These are phyloP conservation scores for Lactarius pseudohatsudake DNA, from an alignment of 768 basidiomycete species.

Conservation along the genomic window DNA sequence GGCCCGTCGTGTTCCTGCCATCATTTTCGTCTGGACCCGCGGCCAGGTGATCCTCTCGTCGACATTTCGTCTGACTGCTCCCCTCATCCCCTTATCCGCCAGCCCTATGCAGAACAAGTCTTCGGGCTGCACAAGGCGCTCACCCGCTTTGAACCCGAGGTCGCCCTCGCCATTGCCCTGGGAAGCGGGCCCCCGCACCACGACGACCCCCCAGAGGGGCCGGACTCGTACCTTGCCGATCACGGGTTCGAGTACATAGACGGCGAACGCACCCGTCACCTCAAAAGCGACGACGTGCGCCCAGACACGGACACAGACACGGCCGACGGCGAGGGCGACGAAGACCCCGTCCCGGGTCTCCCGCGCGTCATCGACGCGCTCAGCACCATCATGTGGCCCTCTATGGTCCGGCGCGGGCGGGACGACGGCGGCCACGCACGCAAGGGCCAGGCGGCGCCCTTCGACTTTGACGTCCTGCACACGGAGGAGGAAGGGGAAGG, in stretches of 20 bases:
- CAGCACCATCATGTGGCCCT: slow-evolving; percentile 88
- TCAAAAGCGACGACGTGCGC: not conserved
- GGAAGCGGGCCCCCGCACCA: slow-evolving; percentile 32
- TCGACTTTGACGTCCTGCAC: slow-evolving; percentile 28
- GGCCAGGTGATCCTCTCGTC: slow-evolving; percentile 52
- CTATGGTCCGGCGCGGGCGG: slow-evolving; percentile 51
- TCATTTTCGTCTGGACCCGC: slow-evolving; percentile 68
- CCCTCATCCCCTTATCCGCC: slow-evolving; percentile 8
- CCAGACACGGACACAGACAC: not conserved
- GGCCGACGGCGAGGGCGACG: slow-evolving; percentile 4
- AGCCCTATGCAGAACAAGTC: slow-evolving; percentile 63
- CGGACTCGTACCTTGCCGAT: slow-evolving; percentile 65
- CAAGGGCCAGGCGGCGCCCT: slow-evolving; percentile 35
- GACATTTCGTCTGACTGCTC: slow-evolving; percentile 11
- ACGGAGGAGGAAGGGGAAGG: slow-evolving; percentile 37
- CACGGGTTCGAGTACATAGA: slow-evolving; percentile 80
- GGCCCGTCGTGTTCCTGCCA: slow-evolving; percentile 57
- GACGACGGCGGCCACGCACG: slow-evolving; percentile 32
- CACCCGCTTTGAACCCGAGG: slow-evolving; percentile 60
- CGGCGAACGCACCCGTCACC: slow-evolving; percentile 37
- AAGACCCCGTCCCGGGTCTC: slow-evolving; percentile 42
- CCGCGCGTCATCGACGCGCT: slow-evolving; percentile 75
- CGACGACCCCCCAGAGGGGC: slow-evolving; percentile 40
- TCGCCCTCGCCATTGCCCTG: slow-evolving; percentile 66
- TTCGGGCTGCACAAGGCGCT: slow-evolving; percentile 49